These are phyloP conservation scores for Choiromyces venosus DNA, from an alignment of 495 filamentous ascomycete genomes.

Conservation along the genomic window DNA sequence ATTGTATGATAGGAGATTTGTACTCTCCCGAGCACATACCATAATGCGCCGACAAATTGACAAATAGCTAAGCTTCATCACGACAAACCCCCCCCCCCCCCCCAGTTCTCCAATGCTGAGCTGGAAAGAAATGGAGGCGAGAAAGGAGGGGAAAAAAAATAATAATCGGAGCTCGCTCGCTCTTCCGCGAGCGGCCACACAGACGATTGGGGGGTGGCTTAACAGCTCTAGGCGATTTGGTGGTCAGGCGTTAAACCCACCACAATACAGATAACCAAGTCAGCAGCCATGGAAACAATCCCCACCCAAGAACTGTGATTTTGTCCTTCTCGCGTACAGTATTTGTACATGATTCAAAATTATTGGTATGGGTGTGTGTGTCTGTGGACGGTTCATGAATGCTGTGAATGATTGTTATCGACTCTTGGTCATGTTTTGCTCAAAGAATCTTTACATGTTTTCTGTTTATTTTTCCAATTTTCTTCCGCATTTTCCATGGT, in stretches of 20 bases:
- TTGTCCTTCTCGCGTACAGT: background rate
- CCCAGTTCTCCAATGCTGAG: background rate
- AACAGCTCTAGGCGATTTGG: background rate
- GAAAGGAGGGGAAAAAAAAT: background rate
- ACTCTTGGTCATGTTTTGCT: background rate
- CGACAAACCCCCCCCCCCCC: background rate
- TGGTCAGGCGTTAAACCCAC: background rate
- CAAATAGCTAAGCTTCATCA: conserved; percentile 1
- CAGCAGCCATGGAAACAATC: background rate
- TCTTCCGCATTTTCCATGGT: too few species aligned
- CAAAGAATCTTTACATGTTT: background rate
- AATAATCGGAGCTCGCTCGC: background rate
- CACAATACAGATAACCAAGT: background rate
- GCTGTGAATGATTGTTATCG: background rate
- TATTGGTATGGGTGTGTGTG: background rate
- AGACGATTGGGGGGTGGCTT: background rate
- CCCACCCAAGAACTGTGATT: background rate
- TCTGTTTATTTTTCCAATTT: background rate
- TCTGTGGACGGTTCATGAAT: background rate
- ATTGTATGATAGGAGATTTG: background rate
- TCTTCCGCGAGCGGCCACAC: background rate
- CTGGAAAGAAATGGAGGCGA: background rate
- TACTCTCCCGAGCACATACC: background rate
- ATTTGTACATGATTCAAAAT: background rate
- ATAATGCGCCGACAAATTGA: background rate